Evolutionary conservation across 2,329 filamentous ascomycete genomes (phyloP).

Genomic region (Trichoderma brevicompactum): DNA sequence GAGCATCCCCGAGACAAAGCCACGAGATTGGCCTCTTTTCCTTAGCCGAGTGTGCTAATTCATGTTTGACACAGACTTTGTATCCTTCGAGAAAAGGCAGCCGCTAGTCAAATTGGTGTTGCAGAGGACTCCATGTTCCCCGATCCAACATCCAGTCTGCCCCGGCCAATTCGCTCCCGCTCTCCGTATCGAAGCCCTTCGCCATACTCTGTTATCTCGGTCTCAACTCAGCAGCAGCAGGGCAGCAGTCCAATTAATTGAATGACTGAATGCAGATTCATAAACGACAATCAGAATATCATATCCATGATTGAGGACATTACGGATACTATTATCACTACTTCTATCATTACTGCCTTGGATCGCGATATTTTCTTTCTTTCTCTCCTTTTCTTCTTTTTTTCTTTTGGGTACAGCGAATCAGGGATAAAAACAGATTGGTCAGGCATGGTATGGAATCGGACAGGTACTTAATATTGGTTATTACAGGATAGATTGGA

Average conservation of each 20-base stretch:
- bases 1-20: constrained; percentile 39
- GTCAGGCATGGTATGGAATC: not conserved
- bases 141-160: constrained; percentile 33
- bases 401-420: not conserved
- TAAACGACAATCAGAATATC: constrained; percentile 10
- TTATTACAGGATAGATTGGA: constrained; percentile 23
- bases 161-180: constrained; percentile 20
- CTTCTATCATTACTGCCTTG: constrained; percentile 1
- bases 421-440: constrained; percentile 9
- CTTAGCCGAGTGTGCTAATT: constrained; percentile 9
- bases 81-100: constrained; percentile 57
- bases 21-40: not conserved
- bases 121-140: constrained; percentile 41
- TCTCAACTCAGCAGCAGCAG: constrained; percentile 19
- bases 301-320: constrained; percentile 11
- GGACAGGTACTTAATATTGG: constrained; percentile 7
- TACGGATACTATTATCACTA: not conserved
- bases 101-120: constrained; percentile 54
- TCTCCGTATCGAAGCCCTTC: constrained; percentile 26
- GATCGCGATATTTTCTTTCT: not conserved
- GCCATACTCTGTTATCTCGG: constrained; percentile 20
- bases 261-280: not conserved
- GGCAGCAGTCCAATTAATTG: constrained; percentile 10
- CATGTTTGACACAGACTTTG: constrained; percentile 45
- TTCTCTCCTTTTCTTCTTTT: not conserved